Percentiles rank a stretch among this genome's conserved stretches.
Conservation (phyloP, 768 basidiomycete genomes). For the Mycena vulgaris region DNA sequence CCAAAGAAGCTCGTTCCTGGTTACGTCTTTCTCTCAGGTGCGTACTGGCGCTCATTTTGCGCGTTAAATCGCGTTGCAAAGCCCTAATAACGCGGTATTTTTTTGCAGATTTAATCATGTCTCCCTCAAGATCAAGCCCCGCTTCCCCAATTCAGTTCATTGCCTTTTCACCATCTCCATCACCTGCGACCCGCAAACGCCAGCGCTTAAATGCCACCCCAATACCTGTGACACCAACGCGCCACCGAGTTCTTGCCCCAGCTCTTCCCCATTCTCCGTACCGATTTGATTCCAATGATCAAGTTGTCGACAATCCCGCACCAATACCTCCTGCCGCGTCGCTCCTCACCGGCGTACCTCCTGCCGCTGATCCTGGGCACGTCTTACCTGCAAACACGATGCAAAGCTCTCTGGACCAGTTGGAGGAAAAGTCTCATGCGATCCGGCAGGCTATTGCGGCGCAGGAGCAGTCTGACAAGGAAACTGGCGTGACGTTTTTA, state of each 20-base stretch:
- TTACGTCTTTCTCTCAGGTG: too few species aligned
- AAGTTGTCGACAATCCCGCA: conserved; percentile 3
- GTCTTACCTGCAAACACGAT: neutral
- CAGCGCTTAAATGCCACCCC: neutral
- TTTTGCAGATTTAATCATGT: neutral
- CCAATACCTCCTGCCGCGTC: neutral
- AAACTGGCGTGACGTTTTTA: neutral
- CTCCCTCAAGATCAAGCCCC: neutral
- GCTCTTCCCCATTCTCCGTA: conserved; percentile 5
- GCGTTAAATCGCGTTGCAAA: too few species aligned
- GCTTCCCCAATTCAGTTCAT: neutral
- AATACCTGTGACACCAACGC: neutral
- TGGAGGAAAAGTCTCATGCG: conserved; percentile 6
- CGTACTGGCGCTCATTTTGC: neutral
- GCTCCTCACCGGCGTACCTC: neutral
- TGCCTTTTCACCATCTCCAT: neutral
- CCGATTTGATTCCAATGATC: conserved; percentile 1
- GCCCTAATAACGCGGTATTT: neutral
- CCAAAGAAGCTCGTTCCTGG: too few species aligned
- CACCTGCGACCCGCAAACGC: neutral
- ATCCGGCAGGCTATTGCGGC: conserved; percentile 8
- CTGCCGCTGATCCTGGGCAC: too few species aligned
- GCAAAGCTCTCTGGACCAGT: neutral
- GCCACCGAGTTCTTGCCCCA: neutral
- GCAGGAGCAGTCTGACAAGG: conserved; percentile 19